Base-by-base conservation (phyloP, 176 grass and related monocot species). In the Triticum turgidum region DNA sequence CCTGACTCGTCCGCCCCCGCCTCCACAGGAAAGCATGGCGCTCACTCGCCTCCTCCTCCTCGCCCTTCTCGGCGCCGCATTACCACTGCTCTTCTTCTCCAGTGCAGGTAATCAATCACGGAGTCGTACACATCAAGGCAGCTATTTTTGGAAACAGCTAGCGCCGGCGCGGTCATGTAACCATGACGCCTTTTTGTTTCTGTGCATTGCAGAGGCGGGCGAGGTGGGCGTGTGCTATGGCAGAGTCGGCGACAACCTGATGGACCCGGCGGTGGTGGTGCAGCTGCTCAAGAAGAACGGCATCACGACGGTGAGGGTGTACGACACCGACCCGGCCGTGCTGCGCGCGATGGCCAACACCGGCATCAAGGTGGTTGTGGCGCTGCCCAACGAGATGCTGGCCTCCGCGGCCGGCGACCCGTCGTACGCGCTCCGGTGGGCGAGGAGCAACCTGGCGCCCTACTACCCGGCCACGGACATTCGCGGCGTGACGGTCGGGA, bases 181-280 rank as follows among this genome's bases (percentile, higher is more conserved):
- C 45, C 45, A 49, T 14, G 11, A 49, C 45, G 45, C 10, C 3
- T 47, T 49, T 49, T 49, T 13, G 11, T 13, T 49, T 14, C 3
- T 14, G 12, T 65, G 5, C 61, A 65, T 27, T 42, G 83, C 71
- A 87, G 81, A 85, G n/a, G 88, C 69, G 7, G 84, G 93, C 3
- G 65, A 65, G 34, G 80, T 93, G 56, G 94, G 94, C 7, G 91
- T 96, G 17, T 86, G 85, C 87, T 95, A 93, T 34, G 94, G 94
- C 2, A 85, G 84, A n/a, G 78, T 93, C 17, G 59, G 94, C 73
- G 8, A 87, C 93, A 76, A 93, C 86, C 86, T 95, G 25, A 86
- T 39, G 38, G 38, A 39, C 9, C 65, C 91, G 7, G 11, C 80
- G 15, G 66, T 56, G 39, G 94, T 95, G 32, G 89, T 86, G 13